Evolutionary conservation across 176 grass and related monocot genomes (phyloP), one percentile per base, ranked within the genome.

Genomic region (Hsuehochloa calcarea): DNA sequence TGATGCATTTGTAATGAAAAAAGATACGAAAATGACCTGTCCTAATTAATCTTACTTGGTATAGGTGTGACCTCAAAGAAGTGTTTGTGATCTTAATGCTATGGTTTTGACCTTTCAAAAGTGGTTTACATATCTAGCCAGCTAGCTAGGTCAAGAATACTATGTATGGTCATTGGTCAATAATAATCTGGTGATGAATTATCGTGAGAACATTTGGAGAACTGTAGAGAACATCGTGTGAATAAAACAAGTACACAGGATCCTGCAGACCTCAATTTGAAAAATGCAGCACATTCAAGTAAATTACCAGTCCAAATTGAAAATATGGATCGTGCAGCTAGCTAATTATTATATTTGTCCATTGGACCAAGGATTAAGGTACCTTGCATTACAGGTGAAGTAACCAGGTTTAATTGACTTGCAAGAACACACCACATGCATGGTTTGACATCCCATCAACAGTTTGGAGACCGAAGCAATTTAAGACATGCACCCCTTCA

Each of bases 371-470:
- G 73, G 35, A 82, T 68, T 80, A 86, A 75, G 35, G n/a, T 74
- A 80, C 51, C 67, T 44, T 85, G 40, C 66, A 66, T 64, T 72
- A 79, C 45, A 78, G 40, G 11, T 41, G n/a, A 84, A 88, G 72
- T 72, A 51, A 88, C 70, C 22, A 70, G 71, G 70, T 85, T 89
- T 65, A 37, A 45, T 70, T 72, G 38, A 81, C 49, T 34, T 50
- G 63, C 8, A 56, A 37, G 29, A 73, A 65, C 29, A 51, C 22
- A 51, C 64, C 73, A 78, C 61, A 54, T 68, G 67, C 43, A 80
- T 49, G n/a, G 34, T 67, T 69, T 74, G 55, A 67, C 74, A 64
- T 58, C 67, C 73, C 34, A 58, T 44, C 68, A 74, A 29, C 20
- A 50, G 11, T 34, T 56, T 74, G 23, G 25, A 87, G 35, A 75